Evolutionary conservation across 192 early-diverging fungal genomes (phyloP).

Genomic region (Coemansia sp.): DNA sequence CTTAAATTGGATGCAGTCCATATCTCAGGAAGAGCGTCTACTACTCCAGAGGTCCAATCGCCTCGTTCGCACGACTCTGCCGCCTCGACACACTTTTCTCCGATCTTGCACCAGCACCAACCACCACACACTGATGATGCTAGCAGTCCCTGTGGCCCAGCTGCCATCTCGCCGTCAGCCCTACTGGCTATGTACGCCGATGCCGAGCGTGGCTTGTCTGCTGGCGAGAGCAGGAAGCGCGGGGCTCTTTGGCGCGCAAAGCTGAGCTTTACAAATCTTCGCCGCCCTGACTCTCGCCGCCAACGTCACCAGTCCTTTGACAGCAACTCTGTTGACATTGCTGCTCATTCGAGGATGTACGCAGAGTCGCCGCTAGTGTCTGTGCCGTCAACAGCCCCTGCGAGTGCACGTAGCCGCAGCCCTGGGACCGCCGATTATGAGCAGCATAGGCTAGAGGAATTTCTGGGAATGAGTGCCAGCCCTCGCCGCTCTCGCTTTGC

Average conservation of each 20-base stretch:
- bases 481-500: constrained; percentile 13
- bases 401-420: constrained; percentile 18
- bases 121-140: not conserved
- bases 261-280: constrained; percentile 48
- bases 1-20: constrained; percentile 11
- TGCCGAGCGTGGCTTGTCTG: not conserved
- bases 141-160: constrained; percentile 1
- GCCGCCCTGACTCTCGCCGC: constrained; percentile 47
- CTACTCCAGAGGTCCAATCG: not conserved
- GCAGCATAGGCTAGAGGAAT: constrained; percentile 24
- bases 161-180: constrained; percentile 7
- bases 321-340: constrained; percentile 46
- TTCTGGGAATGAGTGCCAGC: constrained; percentile 13
- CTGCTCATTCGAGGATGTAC: constrained; percentile 37
- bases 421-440: not conserved
- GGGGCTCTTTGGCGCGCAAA: constrained; percentile 52
- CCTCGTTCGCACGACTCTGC: not conserved
- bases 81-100: constrained; percentile 1
- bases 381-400: constrained; percentile 38
- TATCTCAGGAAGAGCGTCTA: not conserved
- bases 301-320: constrained; percentile 51
- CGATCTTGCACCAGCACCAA: not conserved
- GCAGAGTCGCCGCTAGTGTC: constrained; percentile 45
- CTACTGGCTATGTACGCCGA: constrained; percentile 6
- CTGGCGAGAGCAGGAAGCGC: constrained; percentile 36